Evolutionary conservation across 768 basidiomycete species (phyloP).

Genomic region (Agaricus sinodeliciosus): DNA sequence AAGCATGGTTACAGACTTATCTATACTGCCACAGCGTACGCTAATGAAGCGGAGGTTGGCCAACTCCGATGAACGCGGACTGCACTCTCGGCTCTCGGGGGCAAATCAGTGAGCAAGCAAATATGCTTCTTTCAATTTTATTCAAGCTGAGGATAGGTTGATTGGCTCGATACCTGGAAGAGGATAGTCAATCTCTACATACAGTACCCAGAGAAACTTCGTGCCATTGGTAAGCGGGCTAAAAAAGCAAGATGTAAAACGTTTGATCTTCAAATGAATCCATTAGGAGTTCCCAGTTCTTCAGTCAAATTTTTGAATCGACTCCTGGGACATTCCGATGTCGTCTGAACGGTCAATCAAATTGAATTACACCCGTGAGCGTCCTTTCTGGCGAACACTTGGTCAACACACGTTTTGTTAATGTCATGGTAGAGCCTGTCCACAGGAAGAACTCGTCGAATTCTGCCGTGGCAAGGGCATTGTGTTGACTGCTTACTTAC

Average conservation of each 20-base stretch:
- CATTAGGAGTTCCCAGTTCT: constrained; percentile 61
- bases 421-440: constrained; percentile 38
- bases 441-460: constrained; percentile 58
- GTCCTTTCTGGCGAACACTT: constrained; percentile 4
- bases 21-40: constrained; percentile 65
- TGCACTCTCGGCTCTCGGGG: constrained; percentile 39
- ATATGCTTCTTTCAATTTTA: neutral
- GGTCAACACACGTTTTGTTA: neutral
- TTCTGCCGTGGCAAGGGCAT: constrained; percentile 62
- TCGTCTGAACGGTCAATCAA: constrained; percentile 76
- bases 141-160: constrained; percentile 21
- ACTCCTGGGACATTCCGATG: constrained; percentile 47
- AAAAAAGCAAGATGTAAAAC: neutral
- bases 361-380: constrained; percentile 69
- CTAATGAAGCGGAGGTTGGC: constrained; percentile 82
- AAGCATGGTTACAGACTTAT: constrained; percentile 69
- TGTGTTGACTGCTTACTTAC: constrained; percentile 70
- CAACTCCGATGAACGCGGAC: constrained; percentile 60
- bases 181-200: constrained; percentile 64
- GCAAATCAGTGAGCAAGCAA: constrained; percentile 30
- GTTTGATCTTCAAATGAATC: neutral
- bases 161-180: constrained; percentile 78
- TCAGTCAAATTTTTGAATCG: constrained; percentile 56
- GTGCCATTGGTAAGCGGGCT: constrained; percentile 54
- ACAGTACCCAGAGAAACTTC: constrained; percentile 63